Evolutionary conservation across 805 yeast species (phyloP), one percentile per base, ranked within the genome.

Genomic region (Candida sphagnicola): DNA sequence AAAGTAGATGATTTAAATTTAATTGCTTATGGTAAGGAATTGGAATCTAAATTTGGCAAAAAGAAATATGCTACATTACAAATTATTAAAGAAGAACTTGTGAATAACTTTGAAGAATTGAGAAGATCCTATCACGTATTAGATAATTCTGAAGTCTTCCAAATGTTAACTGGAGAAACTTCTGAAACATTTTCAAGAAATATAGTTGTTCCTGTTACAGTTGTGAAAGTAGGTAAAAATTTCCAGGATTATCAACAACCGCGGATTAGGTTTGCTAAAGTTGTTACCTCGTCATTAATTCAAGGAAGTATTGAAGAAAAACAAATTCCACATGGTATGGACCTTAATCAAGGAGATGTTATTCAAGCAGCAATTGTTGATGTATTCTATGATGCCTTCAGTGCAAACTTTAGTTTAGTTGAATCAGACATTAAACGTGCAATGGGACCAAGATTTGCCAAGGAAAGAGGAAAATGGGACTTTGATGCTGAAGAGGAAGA

Each of bases 21-120:
- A 53, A 95, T 87, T 49, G 95, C 90, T 30, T 91, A 90, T 57
- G 96, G 97, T 8, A 85, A 83, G 50, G 96, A 91, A 63, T 72
- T 93, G 50, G 95, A 78, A 68, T 52, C 70, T 34, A 74, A 79
- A 54, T 85, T 80, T 52, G 81, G 83, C 38, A 82, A 81, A 62
- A 79, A 77, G 58, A 83, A 83, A 64, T 72, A 85, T 49, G 82
- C 87, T 30, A 87, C 95, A 2, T 70, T 88, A 44, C 90, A 85
- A 50, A 79, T 82, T 75, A 88, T 87, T 53, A 79, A 83, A 46
- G 89, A 80, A 47, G 99, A 93, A 62, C 74, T 93, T 46, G 86
- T 86, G 49, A 83, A 80, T 48, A 91, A 90, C 46, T 93, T 79
- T 57, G 93, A 81, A 51, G 99, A 93, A 65, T 72, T 85, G 49